Evolutionary conservation across 495 filamentous ascomycete species (phyloP), one percentile per base, ranked within the genome.

Genomic region (Cercophora newfieldiana): DNA sequence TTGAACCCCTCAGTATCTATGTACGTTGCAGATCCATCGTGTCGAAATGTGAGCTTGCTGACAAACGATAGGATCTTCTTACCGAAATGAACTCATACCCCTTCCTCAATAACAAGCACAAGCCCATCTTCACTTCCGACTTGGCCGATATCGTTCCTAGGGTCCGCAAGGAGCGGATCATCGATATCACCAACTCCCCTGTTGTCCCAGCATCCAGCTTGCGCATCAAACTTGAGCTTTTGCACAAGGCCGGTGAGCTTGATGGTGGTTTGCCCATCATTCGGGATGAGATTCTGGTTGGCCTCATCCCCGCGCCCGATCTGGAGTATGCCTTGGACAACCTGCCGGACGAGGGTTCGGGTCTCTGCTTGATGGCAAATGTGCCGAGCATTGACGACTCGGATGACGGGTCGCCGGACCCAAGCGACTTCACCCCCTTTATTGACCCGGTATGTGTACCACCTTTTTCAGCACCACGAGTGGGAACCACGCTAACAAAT

Each of bases 51-150:
- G 3, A 6, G n/a, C 5, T 16, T 21, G 22, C 47, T 64, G 29
- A 47, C 53, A 47, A 14, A 56, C 33, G 10, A 25, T 63, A 91
- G 88, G 94, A 98, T 74, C 83, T 99, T 18, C 82, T 99, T 28
- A 97, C 94, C 0, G 92, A 96, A 69, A 92, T 99, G 89, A 98
- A 99, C 76, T 90, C 92, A 10, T 99, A 98, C 68, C 95, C 95
- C 1, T 96, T 93, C 78, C 86, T 99, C 28, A 92, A 96, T 78
- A 96, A 93, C 78, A 99, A 98, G 72, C 85, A 92, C 59, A 92
- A 94, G 56, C 91, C 93, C 4, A 80, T 94, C 26, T 95, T 96
- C 76, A 96, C 93, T 7, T 86, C 88, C 4, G 88, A 91, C 48
- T 83, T 99, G 3, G 89, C 88, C 18, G 94, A 97, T 61, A 96